Evolutionary conservation across 2,329 filamentous ascomycete species (phyloP).

Genomic region (Trichoderma guizhouense): DNA sequence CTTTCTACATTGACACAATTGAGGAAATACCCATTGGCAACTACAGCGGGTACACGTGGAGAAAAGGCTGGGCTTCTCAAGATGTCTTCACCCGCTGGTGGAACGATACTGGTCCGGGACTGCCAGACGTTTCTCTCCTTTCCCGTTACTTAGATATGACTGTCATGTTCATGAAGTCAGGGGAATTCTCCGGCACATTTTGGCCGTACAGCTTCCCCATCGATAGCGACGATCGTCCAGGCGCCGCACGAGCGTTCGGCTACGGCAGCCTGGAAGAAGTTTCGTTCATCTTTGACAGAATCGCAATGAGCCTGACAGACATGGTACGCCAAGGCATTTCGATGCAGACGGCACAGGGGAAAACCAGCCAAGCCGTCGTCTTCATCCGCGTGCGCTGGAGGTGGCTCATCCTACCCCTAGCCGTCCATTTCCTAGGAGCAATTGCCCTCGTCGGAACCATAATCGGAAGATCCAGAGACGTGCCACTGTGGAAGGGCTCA

Average conservation of each 20-base stretch:
- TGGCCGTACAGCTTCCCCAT: not conserved
- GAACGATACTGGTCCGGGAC: not conserved
- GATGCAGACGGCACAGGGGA: not conserved
- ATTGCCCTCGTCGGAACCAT: not conserved
- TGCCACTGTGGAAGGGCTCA: not conserved
- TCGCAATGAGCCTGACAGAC: not conserved
- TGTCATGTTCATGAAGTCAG: not conserved
- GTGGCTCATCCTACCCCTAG: not conserved
- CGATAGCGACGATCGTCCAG: not conserved
- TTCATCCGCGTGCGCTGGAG: not conserved
- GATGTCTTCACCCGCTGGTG: not conserved
- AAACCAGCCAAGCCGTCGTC: not conserved
- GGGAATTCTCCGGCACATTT: not conserved
- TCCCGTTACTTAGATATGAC: not conserved
- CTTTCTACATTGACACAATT: not conserved
- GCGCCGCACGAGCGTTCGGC: not conserved
- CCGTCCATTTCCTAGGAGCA: not conserved
- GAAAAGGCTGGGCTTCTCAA: rapidly evolving
- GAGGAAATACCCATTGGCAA: not conserved
- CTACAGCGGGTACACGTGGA: not conserved
- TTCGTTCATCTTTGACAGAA: not conserved
- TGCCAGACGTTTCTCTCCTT: not conserved
- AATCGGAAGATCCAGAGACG: not conserved
- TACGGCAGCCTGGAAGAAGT: not conserved
- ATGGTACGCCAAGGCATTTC: not conserved